Percentiles rank a stretch among this genome's conserved stretches.
These are phyloP conservation scores for Penicillium turbatum DNA, from an alignment of 495 filamentous ascomycete genomes.

Conservation along the genomic window DNA sequence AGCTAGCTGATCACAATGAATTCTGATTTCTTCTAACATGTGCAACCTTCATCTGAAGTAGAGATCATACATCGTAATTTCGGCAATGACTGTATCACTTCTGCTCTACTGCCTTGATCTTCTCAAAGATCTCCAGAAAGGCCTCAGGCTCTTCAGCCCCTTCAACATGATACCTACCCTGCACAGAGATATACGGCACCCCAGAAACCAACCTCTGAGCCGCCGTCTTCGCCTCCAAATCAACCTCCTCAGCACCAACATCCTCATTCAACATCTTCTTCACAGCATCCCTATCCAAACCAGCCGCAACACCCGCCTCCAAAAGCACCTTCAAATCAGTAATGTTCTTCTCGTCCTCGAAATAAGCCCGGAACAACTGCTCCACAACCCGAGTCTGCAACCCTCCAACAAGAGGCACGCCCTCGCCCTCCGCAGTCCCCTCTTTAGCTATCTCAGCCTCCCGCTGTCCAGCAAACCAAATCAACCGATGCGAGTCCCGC, in stretches of 20 bases:
- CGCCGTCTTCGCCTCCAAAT: conserved; percentile 61
- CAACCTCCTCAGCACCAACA: conserved; percentile 61
- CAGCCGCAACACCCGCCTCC: conserved; percentile 58
- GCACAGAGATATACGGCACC: conserved; percentile 71
- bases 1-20: background rate
- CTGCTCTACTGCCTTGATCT: conserved; percentile 41
- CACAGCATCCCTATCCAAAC: conserved; percentile 55
- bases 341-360: conserved; percentile 75
- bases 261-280: conserved; percentile 58
- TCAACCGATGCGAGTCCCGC: conserved; percentile 67
- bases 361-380: conserved; percentile 67
- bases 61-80: too few relatives aligned
- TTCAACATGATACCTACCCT: conserved; percentile 56
- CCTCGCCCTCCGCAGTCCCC: conserved; percentile 21
- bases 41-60: too few relatives aligned
- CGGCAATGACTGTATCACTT: background rate
- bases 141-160: conserved; percentile 60
- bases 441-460: conserved; percentile 41
- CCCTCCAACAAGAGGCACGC: conserved; percentile 20
- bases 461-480: conserved; percentile 63
- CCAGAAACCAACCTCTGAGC: conserved; percentile 56
- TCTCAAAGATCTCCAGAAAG: conserved; percentile 54
- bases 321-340: conserved; percentile 57
- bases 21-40: background rate
- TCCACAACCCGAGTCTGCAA: conserved; percentile 62